Conservation (phyloP, 306 rosid genomes). For the Lupinus albus region DNA sequence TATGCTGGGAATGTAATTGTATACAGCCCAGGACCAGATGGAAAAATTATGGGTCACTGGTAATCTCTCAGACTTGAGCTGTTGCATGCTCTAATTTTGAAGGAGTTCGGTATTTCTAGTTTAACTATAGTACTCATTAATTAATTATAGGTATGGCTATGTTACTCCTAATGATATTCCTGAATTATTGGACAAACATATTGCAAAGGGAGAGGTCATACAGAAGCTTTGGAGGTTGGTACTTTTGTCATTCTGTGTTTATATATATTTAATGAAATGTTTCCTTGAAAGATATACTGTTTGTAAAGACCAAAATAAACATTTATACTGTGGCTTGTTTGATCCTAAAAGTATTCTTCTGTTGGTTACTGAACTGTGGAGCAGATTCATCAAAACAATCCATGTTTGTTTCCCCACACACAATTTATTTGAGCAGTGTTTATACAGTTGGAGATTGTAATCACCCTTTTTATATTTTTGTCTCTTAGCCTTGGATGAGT, state of each 20-base stretch:
- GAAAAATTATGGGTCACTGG: constrained; percentile 78
- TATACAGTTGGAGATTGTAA: neutral
- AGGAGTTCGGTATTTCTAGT: constrained; percentile 4
- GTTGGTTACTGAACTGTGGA: constrained; percentile 9
- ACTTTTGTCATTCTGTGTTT: constrained; percentile 26
- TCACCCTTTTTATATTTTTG: neutral
- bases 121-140: constrained; percentile 18
- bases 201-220: constrained; percentile 74
- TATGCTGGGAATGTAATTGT: constrained; percentile 89
- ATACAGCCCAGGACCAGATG: constrained; percentile 63
- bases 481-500: constrained; percentile 1
- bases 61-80: constrained; percentile 40
- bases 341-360: neutral
- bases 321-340: neutral
- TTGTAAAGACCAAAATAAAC: neutral
- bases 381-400: neutral
- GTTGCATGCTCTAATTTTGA: constrained; percentile 12
- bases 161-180: constrained; percentile 81
- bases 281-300: constrained; percentile 8
- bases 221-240: constrained; percentile 78
- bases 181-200: constrained; percentile 76
- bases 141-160: constrained; percentile 77
- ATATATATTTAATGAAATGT: constrained; percentile 24
- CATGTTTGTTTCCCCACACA: neutral
- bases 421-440: neutral